phyloP scores from a whole-genome alignment of 2,329 filamentous ascomycete species.

The Colletotrichum sp. region DNA sequence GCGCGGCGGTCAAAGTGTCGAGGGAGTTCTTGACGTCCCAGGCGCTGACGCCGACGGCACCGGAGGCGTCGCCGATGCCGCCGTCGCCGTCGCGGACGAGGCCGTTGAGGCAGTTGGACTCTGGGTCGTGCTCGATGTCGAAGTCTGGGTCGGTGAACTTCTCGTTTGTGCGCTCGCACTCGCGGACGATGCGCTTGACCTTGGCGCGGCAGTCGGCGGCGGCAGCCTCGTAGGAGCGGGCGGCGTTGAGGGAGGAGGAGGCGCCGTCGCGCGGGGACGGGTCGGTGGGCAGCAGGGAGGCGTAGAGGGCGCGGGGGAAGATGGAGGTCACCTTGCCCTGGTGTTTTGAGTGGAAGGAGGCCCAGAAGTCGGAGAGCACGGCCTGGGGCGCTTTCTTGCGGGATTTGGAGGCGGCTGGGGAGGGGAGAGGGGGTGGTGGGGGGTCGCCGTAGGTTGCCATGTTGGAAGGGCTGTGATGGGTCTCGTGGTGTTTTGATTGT shows the following conservation, averaged over 20 bases:
- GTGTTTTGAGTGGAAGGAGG: conserved; percentile 43
- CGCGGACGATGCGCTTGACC: conserved; percentile 43
- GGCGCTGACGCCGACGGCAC: conserved; percentile 14
- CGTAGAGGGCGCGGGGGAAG: conserved; percentile 46
- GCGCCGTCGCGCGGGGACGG: conserved; percentile 32
- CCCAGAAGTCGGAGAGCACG: conserved; percentile 46
- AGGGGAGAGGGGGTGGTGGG: neutral
- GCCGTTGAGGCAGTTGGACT: conserved; percentile 41
- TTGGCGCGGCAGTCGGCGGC: conserved; percentile 43
- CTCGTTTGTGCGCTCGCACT: conserved; percentile 49
- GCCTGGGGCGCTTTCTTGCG: conserved; percentile 42
- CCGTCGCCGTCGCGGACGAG: conserved; percentile 24
- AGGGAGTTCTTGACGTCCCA: conserved; percentile 28
- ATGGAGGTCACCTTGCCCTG: conserved; percentile 50
- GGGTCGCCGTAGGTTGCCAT: conserved; percentile 16
- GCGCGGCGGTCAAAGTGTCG: conserved; percentile 24
- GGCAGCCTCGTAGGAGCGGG: conserved; percentile 46
- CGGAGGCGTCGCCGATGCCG: neutral
- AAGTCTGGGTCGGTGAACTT: conserved; percentile 52
- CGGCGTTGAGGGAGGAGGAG: conserved; percentile 53
- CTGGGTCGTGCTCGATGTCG: conserved; percentile 44
- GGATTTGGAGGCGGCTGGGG: neutral
- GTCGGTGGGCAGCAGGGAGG: conserved; percentile 31
- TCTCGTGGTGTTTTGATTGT: neutral
- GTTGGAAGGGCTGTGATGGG: neutral